Percentiles rank a stretch among this genome's conserved stretches.
Conservation (phyloP, 2,329 filamentous ascomycete species). For the Monosporascus ibericus region DNA sequence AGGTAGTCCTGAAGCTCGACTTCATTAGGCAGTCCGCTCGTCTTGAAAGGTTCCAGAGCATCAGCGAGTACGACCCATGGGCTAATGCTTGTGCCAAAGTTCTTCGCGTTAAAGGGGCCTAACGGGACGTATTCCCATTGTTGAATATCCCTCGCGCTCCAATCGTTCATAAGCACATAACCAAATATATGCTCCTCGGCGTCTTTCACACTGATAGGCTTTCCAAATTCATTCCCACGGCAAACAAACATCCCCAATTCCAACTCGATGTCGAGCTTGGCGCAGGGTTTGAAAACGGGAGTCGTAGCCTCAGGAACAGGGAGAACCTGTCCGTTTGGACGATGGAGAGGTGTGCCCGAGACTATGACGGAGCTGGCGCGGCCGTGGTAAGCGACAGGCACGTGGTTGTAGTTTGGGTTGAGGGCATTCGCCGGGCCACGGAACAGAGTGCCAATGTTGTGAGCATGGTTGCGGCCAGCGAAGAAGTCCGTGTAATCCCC, state of each 20-base stretch:
- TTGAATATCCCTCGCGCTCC: slow-evolving; percentile 58
- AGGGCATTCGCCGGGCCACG: too few relatives aligned
- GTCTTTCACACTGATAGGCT: too few relatives aligned
- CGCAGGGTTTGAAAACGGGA: slow-evolving; percentile 40
- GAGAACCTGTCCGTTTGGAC: slow-evolving; percentile 61
- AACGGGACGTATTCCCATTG: slow-evolving; percentile 55
- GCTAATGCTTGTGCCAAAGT: slow-evolving; percentile 53
- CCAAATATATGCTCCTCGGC: slow-evolving; percentile 61
- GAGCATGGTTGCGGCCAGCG: too few relatives aligned
- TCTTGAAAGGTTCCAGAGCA: slow-evolving; percentile 36
- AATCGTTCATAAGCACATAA: slow-evolving; percentile 58
- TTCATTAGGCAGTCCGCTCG: too few relatives aligned
- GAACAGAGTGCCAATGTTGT: too few relatives aligned
- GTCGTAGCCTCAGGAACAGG: too few relatives aligned
- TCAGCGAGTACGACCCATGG: slow-evolving; percentile 59
- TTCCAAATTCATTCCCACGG: slow-evolving; percentile 45
- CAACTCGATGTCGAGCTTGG: slow-evolving; percentile 66
- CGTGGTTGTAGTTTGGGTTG: too few relatives aligned
- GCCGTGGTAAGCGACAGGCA: slow-evolving; percentile 55
- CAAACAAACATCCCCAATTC: slow-evolving; percentile 73
- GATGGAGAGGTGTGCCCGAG: slow-evolving; percentile 64
- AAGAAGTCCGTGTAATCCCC: too few relatives aligned
- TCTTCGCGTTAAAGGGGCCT: slow-evolving; percentile 58
- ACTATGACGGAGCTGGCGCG: slow-evolving; percentile 70
- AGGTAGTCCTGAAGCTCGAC: too few relatives aligned